Evolutionary conservation across 192 early-diverging fungal genomes (phyloP).

Genomic region (Coemansia sp.): DNA sequence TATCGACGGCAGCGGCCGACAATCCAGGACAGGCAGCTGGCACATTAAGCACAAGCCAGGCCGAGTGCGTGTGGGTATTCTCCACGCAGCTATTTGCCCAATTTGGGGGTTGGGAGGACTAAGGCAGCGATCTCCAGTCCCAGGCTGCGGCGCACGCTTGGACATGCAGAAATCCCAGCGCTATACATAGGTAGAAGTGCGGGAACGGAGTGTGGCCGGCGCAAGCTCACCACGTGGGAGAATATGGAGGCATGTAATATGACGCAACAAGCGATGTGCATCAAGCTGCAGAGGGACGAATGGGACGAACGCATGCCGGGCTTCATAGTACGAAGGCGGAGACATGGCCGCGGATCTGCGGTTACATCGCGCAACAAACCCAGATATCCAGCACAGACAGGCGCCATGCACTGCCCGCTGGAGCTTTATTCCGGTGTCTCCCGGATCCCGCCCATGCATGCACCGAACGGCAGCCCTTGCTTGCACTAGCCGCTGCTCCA

Average conservation of each 20-base stretch:
- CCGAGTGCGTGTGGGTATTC: neutral
- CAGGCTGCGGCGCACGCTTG: neutral
- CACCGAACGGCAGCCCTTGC: neutral
- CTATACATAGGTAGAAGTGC: neutral
- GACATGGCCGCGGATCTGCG: neutral
- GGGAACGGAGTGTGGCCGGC: neutral
- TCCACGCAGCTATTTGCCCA: neutral
- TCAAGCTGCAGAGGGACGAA: neutral
- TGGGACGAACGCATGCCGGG: constrained; percentile 1
- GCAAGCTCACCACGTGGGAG: constrained; percentile 4
- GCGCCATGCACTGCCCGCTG: too few relatives aligned
- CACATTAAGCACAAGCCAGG: neutral
- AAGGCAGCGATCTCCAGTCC: neutral
- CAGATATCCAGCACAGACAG: too few relatives aligned
- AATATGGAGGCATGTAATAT: constrained; percentile 1
- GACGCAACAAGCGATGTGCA: neutral
- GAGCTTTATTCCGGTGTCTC: neutral
- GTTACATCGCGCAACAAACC: neutral
- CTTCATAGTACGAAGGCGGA: neutral
- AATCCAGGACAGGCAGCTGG: neutral
- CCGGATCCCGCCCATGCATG: neutral
- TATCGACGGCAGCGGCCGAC: neutral
- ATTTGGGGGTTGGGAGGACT: neutral
- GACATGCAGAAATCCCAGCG: constrained; percentile 10
- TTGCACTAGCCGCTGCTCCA: neutral